Conservation (phyloP, 2,329 filamentous ascomycete species). For the Thelonectria olida region DNA sequence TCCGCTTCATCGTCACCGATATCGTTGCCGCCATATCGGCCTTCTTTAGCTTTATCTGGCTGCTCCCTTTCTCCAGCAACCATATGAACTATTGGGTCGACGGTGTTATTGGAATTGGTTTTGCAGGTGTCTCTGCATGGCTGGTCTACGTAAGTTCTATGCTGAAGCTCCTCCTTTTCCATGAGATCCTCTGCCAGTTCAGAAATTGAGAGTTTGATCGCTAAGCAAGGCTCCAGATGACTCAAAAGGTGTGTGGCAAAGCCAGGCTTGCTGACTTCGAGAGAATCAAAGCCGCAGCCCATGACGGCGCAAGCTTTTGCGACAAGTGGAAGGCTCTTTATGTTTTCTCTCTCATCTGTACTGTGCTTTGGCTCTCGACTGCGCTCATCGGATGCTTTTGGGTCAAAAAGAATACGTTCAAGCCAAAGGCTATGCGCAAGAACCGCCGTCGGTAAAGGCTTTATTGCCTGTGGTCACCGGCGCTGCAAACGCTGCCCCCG, state of each 20-base stretch:
- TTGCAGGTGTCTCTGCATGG: neutral
- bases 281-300: neutral
- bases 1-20: slow-evolving; percentile 9
- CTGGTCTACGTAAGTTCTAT: slow-evolving; percentile 1
- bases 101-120: neutral
- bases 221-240: neutral
- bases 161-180: neutral
- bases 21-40: neutral
- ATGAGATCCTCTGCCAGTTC: no score
- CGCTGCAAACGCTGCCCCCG: no score
- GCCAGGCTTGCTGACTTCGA: neutral
- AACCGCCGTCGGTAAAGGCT: no score
- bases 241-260: neutral
- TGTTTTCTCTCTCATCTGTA: neutral
- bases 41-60: slow-evolving; percentile 9
- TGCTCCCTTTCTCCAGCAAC: slow-evolving; percentile 14
- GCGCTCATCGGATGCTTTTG: slow-evolving; percentile 1
- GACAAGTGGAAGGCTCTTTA: slow-evolving; percentile 10
- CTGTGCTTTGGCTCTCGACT: slow-evolving; percentile 1
- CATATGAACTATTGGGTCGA: slow-evolving; percentile 13
- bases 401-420: slow-evolving; percentile 8
- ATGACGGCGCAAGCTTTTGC: neutral
- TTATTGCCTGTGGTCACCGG: no score
- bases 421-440: neutral
- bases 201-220: no score